Evolutionary conservation across 441 rosid species (phyloP).

Genomic region (Lepidium campestre): DNA sequence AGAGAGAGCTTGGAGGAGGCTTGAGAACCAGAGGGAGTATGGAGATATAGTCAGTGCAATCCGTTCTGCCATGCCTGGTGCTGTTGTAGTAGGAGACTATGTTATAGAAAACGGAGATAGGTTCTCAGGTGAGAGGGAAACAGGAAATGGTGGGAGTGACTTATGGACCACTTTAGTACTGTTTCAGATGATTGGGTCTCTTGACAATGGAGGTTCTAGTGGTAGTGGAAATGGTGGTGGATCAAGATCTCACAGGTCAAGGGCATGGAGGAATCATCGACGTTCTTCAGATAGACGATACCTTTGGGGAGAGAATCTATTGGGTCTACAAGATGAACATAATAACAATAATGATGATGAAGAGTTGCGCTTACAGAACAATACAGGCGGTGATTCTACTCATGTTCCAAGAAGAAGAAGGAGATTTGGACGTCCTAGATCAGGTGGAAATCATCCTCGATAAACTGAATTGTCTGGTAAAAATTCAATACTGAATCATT

Average conservation of each 20-base stretch:
- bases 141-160: constrained; percentile 35
- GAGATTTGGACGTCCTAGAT: constrained; percentile 62
- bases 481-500: constrained; percentile 8
- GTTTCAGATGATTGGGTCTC: constrained; percentile 81
- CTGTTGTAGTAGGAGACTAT: constrained; percentile 90
- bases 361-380: constrained; percentile 45
- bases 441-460: constrained; percentile 57
- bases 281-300: constrained; percentile 64
- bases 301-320: constrained; percentile 88
- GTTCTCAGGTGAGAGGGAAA: constrained; percentile 51
- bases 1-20: constrained; percentile 61
- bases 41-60: constrained; percentile 68
- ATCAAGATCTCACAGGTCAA: constrained; percentile 62
- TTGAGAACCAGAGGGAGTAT: constrained; percentile 62
- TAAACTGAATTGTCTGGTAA: constrained; percentile 12
- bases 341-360: constrained; percentile 40
- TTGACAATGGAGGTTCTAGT: constrained; percentile 40
- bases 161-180: constrained; percentile 69
- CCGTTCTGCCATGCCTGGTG: constrained; percentile 88
- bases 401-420: constrained; percentile 72
- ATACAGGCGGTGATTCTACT: constrained; percentile 43
- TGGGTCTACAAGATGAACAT: constrained; percentile 58
- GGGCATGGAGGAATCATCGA: constrained; percentile 75
- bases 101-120: constrained; percentile 84
- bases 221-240: constrained; percentile 36